A percentile compares a stretch with the other conserved stretches of the same genome.
phyloP scores from a whole-genome alignment of 1,284 basidiomycete species.

The Apiotrichum montevideense region DNA sequence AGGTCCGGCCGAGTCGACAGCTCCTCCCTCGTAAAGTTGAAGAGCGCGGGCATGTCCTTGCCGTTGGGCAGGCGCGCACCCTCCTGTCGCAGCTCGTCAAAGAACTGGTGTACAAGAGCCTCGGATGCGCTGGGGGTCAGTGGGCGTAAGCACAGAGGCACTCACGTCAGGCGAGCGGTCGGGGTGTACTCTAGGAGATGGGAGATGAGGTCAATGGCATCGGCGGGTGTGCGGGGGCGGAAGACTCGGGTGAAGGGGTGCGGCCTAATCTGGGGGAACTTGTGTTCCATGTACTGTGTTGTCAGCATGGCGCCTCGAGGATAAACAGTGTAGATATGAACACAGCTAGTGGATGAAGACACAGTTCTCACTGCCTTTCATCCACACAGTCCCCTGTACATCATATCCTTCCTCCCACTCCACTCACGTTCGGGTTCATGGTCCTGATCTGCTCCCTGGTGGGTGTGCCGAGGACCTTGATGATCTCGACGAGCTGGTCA shows the following conservation, averaged over 20 bases:
- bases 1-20: conserved; percentile 93
- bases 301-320: background rate
- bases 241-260: conserved; percentile 97
- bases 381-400: no score
- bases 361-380: no score
- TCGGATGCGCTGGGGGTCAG: conserved; percentile 60
- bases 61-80: conserved; percentile 94
- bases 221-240: conserved; percentile 90
- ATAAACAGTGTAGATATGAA: no score
- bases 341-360: no score
- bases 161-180: conserved; percentile 66
- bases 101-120: conserved; percentile 93
- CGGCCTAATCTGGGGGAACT: conserved; percentile 99
- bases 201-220: conserved; percentile 92
- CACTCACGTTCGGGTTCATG: conserved; percentile 85
- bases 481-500: conserved; percentile 98
- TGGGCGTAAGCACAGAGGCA: background rate
- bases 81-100: conserved; percentile 86
- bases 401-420: no score
- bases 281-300: conserved; percentile 96
- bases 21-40: conserved; percentile 96
- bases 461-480: conserved; percentile 98
- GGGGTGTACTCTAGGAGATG: conserved; percentile 97
- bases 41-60: conserved; percentile 87
- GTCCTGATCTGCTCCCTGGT: conserved; percentile 99